These are phyloP conservation scores for Galeopsis tetrahit DNA, from an alignment of 257 asterid genomes.

Conservation along the genomic window DNA sequence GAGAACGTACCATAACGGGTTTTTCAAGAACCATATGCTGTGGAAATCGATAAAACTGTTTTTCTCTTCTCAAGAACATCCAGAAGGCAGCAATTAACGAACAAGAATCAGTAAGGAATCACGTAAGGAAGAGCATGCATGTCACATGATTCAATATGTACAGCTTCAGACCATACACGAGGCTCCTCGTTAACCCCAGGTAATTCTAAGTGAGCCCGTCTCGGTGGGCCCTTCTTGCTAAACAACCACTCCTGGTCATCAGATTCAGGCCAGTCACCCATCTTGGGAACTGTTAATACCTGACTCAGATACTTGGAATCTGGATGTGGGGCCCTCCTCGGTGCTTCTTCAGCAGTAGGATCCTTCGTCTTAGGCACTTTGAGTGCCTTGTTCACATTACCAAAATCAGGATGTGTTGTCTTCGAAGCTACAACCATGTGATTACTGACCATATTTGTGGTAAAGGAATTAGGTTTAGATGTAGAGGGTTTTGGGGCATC, in stretches of 20 bases:
- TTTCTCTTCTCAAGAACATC: not conserved
- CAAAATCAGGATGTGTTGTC: constrained; percentile 29
- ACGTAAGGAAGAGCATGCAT: constrained; percentile 77
- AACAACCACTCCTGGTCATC: constrained; percentile 75
- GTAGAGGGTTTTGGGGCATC: constrained; percentile 46
- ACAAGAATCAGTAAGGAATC: constrained; percentile 66
- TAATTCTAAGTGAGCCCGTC: constrained; percentile 33
- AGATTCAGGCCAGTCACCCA: constrained; percentile 53
- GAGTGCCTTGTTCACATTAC: constrained; percentile 28
- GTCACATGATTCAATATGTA: constrained; percentile 64
- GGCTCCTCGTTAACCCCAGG: constrained; percentile 38
- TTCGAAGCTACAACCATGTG: constrained; percentile 42
- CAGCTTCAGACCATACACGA: constrained; percentile 72
- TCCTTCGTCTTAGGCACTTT: constrained; percentile 39
- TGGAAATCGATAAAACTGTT: constrained; percentile 3
- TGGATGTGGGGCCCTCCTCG: constrained; percentile 73
- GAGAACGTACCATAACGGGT: constrained; percentile 10
- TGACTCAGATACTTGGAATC: constrained; percentile 65
- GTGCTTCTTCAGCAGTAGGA: constrained; percentile 40
- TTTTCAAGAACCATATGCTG: constrained; percentile 16
- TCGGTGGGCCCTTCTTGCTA: constrained; percentile 40
- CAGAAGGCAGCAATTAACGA: not conserved
- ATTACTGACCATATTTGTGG: constrained; percentile 33
- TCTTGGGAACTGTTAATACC: constrained; percentile 57
- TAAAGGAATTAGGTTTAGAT: constrained; percentile 42